Evolutionary conservation across 176 grass and related monocot genomes (phyloP), one percentile per base, ranked within the genome.

Genomic region (Oryza australiensis): DNA sequence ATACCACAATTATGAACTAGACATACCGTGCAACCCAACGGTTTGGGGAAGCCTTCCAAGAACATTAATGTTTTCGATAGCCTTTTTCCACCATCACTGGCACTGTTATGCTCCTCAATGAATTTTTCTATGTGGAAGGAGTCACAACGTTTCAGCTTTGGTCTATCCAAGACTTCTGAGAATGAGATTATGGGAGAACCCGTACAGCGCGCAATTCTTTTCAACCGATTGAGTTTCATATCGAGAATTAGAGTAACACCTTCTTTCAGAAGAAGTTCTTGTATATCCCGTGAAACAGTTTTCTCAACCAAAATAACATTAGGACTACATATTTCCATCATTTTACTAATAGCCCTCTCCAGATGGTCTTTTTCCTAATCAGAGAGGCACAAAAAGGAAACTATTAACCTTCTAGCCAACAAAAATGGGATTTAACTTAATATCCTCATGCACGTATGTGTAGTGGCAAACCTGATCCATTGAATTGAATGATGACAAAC

Each of bases 231-330:
- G 59, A 86, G 67, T 78, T 94, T 93, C 94, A 97, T 89, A 85
- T 97, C 90, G 74, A 90, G 82, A 81, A 97, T 87, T 46, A 97
- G 64, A 2, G 94, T 91, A 41, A 89, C 87, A 55, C 88, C 91
- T 87, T 89, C 85, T 82, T 86, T 90, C 45, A 94, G 49, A 80
- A 97, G 74, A 77, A 93, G 48, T 65, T 97, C 91, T 72, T 94
- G 94, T 86, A 94, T 89, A 67, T 91, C 85, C 66, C 90, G 84
- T 66, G 90, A 91, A 91, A 97, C 91, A 42, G 83, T 91, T 89
- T 97, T 97, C 81, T 97, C 94, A 40, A 97, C 94, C 84, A 97
- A 68, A 70, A 97, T 88, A 75, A 97, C 90, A 85, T 97, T 89
- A 53, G 94, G 94, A 24, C 64, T 83, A 82, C 89, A 89, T 85